Evolutionary conservation across 2,329 filamentous ascomycete species (phyloP).

Genomic region (Colletotrichum australisinense): DNA sequence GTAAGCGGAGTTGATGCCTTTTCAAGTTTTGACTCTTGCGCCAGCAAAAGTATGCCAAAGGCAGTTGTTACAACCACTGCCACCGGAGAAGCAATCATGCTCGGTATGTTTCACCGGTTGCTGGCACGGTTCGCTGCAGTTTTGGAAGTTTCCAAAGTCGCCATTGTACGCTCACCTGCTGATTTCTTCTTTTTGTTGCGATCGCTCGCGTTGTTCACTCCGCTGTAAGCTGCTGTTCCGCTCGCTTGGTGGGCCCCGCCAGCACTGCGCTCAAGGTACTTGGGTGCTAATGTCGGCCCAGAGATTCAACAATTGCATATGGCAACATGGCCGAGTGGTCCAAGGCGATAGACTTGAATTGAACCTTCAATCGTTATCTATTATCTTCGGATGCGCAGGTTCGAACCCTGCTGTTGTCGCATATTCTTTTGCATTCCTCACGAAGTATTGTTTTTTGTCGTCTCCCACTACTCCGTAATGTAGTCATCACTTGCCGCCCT

Average conservation of each 20-base stretch:
- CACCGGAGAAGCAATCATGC: too few relatives aligned
- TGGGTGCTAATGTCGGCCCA: rapidly evolving
- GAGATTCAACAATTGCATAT: not conserved
- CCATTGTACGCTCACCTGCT: not conserved
- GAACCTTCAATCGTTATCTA: constrained; percentile 13
- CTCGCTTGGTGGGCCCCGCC: not conserved
- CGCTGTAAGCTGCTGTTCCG: not conserved
- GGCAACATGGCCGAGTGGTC: constrained; percentile 36
- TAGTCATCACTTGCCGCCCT: not conserved
- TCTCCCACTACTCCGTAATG: not conserved
- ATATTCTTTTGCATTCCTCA: not conserved
- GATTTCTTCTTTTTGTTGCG: not conserved
- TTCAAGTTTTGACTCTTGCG: not conserved
- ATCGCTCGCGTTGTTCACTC: not conserved
- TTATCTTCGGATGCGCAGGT: constrained; percentile 34
- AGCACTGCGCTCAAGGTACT: rapidly evolving
- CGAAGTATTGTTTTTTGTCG: not conserved
- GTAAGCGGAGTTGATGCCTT: not conserved
- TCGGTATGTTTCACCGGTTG: not conserved
- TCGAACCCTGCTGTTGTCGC: constrained; percentile 37
- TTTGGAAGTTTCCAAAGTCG: not conserved
- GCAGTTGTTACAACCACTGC: not conserved
- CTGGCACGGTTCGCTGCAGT: not conserved
- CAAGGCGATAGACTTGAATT: constrained; percentile 35
- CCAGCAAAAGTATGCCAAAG: not conserved